Evolutionary conservation across 2,329 filamentous ascomycete species (phyloP).

Genomic region (Ramularia endophylla): DNA sequence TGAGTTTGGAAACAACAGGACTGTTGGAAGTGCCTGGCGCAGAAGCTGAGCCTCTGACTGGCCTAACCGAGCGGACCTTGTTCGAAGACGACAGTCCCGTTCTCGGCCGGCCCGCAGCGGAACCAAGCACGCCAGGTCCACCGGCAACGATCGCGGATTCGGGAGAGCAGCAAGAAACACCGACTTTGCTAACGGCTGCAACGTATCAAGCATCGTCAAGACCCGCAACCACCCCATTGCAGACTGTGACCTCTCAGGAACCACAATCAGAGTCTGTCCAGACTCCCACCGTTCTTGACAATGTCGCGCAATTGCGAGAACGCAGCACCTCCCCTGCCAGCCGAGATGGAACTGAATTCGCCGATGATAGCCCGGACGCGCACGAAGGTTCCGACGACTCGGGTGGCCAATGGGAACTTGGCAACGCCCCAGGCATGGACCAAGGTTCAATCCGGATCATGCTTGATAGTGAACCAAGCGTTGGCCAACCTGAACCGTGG

Average conservation of each 20-base stretch:
- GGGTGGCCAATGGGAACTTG: constrained; percentile 23
- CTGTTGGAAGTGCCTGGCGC: constrained; percentile 11
- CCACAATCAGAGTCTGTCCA: constrained; percentile 15
- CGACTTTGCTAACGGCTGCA: constrained; percentile 21
- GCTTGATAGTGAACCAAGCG: constrained; percentile 27
- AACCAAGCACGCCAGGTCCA: constrained; percentile 7
- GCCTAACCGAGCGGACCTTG: constrained; percentile 35
- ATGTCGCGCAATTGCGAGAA: constrained; percentile 30
- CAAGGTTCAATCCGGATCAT: constrained; percentile 32
- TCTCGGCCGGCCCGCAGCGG: constrained; percentile 46
- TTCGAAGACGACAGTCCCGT: constrained; percentile 58
- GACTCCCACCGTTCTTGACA: constrained; percentile 25
- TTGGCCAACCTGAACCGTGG: constrained; percentile 17
- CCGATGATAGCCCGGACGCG: constrained; percentile 26
- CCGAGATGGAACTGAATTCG: constrained; percentile 26
- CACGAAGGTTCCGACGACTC: constrained; percentile 22
- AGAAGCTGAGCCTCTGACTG: constrained; percentile 25
- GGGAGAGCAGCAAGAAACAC: neutral
- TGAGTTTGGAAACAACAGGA: constrained; percentile 25
- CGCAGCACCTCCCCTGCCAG: constrained; percentile 26
- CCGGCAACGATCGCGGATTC: constrained; percentile 6
- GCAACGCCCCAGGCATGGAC: constrained; percentile 16
- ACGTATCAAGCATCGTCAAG: constrained; percentile 19
- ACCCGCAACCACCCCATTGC: constrained; percentile 7
- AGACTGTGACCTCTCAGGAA: constrained; percentile 11